Evolutionary conservation across 371 early-diverging fungal species (phyloP), one percentile per base, ranked within the genome.

Genomic region (Globomyces sp.): DNA sequence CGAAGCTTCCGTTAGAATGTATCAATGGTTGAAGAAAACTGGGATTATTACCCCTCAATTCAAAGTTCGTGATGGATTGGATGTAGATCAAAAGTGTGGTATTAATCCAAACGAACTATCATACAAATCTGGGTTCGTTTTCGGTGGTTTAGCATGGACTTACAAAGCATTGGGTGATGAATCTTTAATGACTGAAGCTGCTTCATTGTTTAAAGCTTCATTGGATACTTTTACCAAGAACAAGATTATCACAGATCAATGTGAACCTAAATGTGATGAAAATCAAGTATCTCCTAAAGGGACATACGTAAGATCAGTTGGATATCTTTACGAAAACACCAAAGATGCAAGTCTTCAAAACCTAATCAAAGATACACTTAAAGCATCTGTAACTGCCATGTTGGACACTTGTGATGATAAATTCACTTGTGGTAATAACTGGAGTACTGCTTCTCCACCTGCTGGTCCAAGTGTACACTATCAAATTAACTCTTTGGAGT

Each of bases 1-100:
- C 13, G 57, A 37, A 47, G 36, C 34, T 52, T 69, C 70, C 2
- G 68, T 71, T 36, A 24, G 39, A 4, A 49, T 68, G 46, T 77
- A 74, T 69, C 41, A 13, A 3, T 80, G 80, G 80, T 47, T 77
- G 46, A 62, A 69, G 57, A 57, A 36, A 34, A 39, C 42, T 3
- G 52, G 63, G 1, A 24, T 75, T 10, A 11, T 73, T 41, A 50
- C 58, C 4, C 24, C 67, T 5, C 66, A 73, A 40, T 72, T 24
- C 37, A n/a, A n/a, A n/a, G 68, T 75, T 36, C 24, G 11, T 10
- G 78, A 78, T 50, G 78, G 78, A 11, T 50, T 70, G 4, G 45
- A 60, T 10, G 65, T 70, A 3, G 48, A 68, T 37, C 45, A 40
- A 49, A 52, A 39, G 6, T 1, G 45, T 11, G 50, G 43, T 49